Conservation (phyloP, 805 yeast species). For the Saccharomycopsis schoenii region DNA sequence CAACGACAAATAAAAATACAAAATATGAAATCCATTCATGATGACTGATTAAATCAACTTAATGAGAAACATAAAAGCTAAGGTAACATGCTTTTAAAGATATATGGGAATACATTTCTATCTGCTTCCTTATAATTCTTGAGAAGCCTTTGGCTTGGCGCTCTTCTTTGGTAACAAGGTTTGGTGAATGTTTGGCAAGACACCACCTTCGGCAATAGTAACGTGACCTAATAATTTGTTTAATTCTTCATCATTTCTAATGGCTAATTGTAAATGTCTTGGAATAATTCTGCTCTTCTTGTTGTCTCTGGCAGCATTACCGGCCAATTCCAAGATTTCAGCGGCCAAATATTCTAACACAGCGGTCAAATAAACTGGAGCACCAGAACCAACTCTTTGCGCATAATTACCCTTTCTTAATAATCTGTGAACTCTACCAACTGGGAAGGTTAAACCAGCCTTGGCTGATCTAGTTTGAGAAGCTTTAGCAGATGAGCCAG, state of each 20-base stretch:
- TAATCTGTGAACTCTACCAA: constrained; percentile 97
- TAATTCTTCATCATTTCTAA: constrained; percentile 97
- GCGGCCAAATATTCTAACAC: constrained; percentile 96
- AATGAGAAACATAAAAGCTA: neutral
- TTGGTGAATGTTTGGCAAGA: constrained; percentile 93
- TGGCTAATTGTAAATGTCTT: constrained; percentile 97
- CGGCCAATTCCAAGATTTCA: constrained; percentile 95
- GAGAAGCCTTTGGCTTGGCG: constrained; percentile 53
- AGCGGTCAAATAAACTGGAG: constrained; percentile 96
- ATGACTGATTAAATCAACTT: neutral
- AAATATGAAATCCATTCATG: neutral
- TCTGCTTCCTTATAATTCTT: constrained; percentile 40
- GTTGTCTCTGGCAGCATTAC: constrained; percentile 98
- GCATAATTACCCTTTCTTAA: constrained; percentile 97
- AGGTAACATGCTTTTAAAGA: neutral
- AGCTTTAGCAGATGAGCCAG: constrained; percentile 80
- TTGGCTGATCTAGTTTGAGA: constrained; percentile 97
- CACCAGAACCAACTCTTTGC: constrained; percentile 98
- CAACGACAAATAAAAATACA: neutral
- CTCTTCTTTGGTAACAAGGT: constrained; percentile 80
- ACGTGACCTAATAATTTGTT: constrained; percentile 89
- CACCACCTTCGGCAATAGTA: constrained; percentile 99
- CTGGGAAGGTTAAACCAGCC: constrained; percentile 99
- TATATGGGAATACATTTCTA: neutral
- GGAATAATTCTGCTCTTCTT: constrained; percentile 98